Base-by-base conservation (phyloP, 352 stramenopile genomes). In the Phytophthora pluvialis region DNA sequence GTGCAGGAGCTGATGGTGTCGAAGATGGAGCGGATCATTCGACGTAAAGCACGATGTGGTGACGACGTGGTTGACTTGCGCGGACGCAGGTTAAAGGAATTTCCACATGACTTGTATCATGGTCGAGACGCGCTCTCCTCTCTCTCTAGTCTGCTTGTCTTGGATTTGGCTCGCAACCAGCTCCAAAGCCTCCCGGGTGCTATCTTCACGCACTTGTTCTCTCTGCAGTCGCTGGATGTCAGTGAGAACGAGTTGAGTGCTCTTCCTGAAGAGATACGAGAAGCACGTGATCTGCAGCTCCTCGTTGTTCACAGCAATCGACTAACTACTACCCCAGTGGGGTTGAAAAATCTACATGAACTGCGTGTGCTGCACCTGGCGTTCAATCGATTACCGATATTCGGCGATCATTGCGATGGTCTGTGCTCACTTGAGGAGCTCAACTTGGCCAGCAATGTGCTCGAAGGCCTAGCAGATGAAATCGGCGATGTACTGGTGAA, bases 81-180 rank as follows among this genome's bases (percentile, higher is more conserved):
- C 6, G 57, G 60, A 33, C 77, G 60, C 0, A 32, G 38, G 2
- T 35, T 93, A 3, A 73, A 72, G 9, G 72, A 77, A 21, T 13
- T 93, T 2, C 82, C 85, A 10, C 11, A 53, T 0, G 42, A 72
- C 10, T 53, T 88, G 29, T 90, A 77, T 38, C 74, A 80, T 44
- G 85, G 82, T 7, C 78, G 77, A 46, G 79, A 89, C 26, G 72
- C 77, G 0, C 62, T 91, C 9, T 65, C 67, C 31, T 65, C 75
- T 13, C 68, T 93, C 3, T 86, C 85, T 6, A 88, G 76, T 58
- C 55, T 93, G 25, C 46, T 93, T n/a, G 78, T 91, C 21, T 39
- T 94, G 12, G 83, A 88, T 52, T 44, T 94, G 36, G 72, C 78
- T 3, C 60, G 67, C n/a, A 94, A 94, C 44, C 43, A 64, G 11